Percentiles rank a stretch among this genome's conserved stretches.
Conservation (phyloP, 2,329 filamentous ascomycete genomes). For the Nakataea oryzae region DNA sequence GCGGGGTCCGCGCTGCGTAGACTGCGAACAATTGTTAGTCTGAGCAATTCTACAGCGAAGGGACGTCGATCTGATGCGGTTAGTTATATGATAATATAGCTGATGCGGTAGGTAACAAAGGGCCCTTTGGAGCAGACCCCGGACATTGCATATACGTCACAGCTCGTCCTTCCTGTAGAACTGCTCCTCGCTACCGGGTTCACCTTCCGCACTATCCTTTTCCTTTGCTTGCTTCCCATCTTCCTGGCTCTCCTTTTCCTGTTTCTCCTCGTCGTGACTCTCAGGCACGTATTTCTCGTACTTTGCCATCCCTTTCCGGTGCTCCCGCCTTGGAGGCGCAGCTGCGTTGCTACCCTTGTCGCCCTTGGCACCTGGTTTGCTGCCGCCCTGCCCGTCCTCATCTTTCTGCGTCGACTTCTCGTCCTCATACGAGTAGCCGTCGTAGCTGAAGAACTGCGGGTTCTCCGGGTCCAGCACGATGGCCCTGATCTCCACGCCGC, state of each 20-base stretch:
- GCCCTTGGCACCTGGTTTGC: conserved; percentile 11
- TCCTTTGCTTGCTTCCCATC: conserved; percentile 4
- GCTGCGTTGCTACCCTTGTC: conserved; percentile 7
- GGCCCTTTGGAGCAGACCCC: not conserved
- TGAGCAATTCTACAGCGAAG: too few relatives aligned
- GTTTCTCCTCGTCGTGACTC: not conserved
- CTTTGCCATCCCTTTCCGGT: not conserved
- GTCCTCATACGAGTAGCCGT: not conserved
- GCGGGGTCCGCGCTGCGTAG: too few relatives aligned
- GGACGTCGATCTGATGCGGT: too few relatives aligned
- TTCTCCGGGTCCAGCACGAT: conserved; percentile 42
- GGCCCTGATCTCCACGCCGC: conserved; percentile 54
- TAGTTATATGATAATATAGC: too few relatives aligned
- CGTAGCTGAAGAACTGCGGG: not conserved
- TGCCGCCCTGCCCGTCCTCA: conserved; percentile 14
- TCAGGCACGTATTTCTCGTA: not conserved
- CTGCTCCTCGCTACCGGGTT: conserved; percentile 33
- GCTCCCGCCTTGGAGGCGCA: conserved; percentile 12
- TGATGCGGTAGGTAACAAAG: too few relatives aligned
- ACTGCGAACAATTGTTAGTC: too few relatives aligned
- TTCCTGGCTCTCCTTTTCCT: conserved; percentile 1
- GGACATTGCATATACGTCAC: conserved; percentile 15
- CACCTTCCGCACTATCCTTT: conserved; percentile 9
- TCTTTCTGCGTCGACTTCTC: conserved; percentile 38
- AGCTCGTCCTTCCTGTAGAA: conserved; percentile 36